Evolutionary conservation across 257 asterid species (phyloP), one percentile per base, ranked within the genome.

Genomic region (Dorcoceras hygrometricum): DNA sequence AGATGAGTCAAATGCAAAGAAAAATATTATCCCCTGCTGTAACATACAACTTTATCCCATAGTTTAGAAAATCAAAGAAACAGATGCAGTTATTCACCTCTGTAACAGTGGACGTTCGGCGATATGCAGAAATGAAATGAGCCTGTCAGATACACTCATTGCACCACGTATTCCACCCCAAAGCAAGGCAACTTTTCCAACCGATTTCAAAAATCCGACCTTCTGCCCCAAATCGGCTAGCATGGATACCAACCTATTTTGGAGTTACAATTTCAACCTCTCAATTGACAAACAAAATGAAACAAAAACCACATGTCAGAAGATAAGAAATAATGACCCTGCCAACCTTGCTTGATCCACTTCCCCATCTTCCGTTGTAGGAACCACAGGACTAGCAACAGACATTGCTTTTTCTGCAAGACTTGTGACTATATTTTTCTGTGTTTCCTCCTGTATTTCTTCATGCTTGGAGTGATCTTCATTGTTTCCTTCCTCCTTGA

Each of bases 101-200:
- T 87, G 96, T 67, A 71, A 62, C 74, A 94, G 62, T 43, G 97
- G 96, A 22, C 96, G 95, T 53, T 94, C 99, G 57, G 95, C 83
- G 75, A 94, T 26, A 73, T 54, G 95, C 65, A 90, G 84, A 80
- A 88, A 87, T 57, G 88, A 81, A 78, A 94, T 83, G 77, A 94
- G 97, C 78, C 83, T 94, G 79, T 88, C 86, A 46, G 89, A 73
- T 70, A 94, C 81, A 85, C 93, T 94, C 85, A 94, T 77, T 65
- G 99, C 99, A 73, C 99, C 99, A 70, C 96, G 96, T 65, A 94
- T 39, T 66, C 99, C 99, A 80, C 99, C 97, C 95, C 97, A 94
- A 68, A 94, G 95, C 79, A 94, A 69, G 60, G 96, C 99, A 72
- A 90, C 60, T 68, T 90, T 94, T 20, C 89, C 93, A 43, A 94